Base-by-base conservation (phyloP, 345 rosid species). In the Salix caprea region DNA sequence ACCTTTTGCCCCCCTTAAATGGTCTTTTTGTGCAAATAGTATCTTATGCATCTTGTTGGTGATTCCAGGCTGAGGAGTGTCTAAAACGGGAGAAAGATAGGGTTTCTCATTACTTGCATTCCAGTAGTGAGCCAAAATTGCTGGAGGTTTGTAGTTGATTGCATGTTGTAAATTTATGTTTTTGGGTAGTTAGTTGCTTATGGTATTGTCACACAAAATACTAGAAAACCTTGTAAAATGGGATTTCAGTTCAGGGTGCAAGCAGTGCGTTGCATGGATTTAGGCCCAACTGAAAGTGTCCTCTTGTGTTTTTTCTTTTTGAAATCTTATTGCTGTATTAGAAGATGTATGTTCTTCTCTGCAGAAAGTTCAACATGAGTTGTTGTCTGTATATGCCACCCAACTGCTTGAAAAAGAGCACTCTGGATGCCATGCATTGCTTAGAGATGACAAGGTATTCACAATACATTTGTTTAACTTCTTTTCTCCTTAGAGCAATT, bases 321-420 rank as follows among this genome's bases (percentile, higher is more conserved):
- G 56, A 28, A 19, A 37, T 39, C 24, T 68, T 58, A n/a, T 24
- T 21, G 6, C 34, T 19, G 23, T 36, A 6, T 72, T 36, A 66
- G 15, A 58, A 58, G 28, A 8, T 44, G 10, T 65, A 24, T 67
- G 48, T 21, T 52, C 23, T 66, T 9, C 48, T 44, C 28, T 67
- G 66, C 56, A 85, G 87, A 85, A 77, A 82, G 83, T 82, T 34
- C 84, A 82, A 54, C 83, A 85, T 18, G 87, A 82, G 73, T 32
- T 80, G 66, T 72, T 82, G 77, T 54, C 67, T 11, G 81, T 77
- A 28, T 85, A 74, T 65, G 79, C 81, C 48, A 77, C 78, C 60
- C 84, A 85, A 73, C 69, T 85, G 62, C 87, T 85, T 48, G 87
- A 85, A 65, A 82, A 77, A 56, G 87, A 85, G 74, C 73, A 82